Evolutionary conservation across 2,329 filamentous ascomycete species (phyloP).

Genomic region (Zasmidium angulare): DNA sequence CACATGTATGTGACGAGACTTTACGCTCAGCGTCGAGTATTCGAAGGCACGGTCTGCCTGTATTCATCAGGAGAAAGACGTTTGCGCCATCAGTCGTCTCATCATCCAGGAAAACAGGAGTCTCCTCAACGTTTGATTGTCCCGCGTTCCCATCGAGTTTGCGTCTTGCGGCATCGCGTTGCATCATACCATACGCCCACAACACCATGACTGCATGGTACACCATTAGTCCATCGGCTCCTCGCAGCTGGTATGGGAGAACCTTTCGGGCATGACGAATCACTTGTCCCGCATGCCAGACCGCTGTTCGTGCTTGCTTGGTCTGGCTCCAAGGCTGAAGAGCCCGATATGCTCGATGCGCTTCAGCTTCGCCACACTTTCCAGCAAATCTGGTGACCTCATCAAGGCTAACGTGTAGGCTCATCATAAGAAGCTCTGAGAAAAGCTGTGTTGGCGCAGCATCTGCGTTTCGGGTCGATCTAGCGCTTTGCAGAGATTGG

Average conservation of each 20-base stretch:
- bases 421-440: conserved; percentile 21
- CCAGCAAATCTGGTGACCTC: conserved; percentile 21
- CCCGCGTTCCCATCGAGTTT: not conserved
- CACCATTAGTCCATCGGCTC: conserved; percentile 19
- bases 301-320: conserved; percentile 19
- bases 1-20: conserved; percentile 2
- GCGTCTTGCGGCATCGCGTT: conserved; percentile 3
- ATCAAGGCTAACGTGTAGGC: conserved; percentile 19
- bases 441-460: conserved; percentile 8
- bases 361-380: conserved; percentile 23
- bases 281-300: conserved; percentile 22
- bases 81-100: conserved; percentile 6
- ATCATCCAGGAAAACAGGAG: conserved; percentile 16
- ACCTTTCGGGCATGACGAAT: conserved; percentile 14
- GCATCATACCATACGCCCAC: conserved; percentile 24
- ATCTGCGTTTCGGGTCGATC: not conserved
- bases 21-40: not conserved
- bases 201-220: conserved; percentile 22
- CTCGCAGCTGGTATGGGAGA: conserved; percentile 19
- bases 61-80: conserved; percentile 14
- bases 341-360: conserved; percentile 20
- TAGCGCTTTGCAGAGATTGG: conserved; percentile 7
- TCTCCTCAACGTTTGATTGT: not conserved
- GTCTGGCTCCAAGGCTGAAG: conserved; percentile 18
- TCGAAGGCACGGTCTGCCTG: conserved; percentile 18